Percentiles rank a stretch among this genome's conserved stretches.
Conservation (phyloP, 345 rosid species). For the Trapa bicornis region DNA sequence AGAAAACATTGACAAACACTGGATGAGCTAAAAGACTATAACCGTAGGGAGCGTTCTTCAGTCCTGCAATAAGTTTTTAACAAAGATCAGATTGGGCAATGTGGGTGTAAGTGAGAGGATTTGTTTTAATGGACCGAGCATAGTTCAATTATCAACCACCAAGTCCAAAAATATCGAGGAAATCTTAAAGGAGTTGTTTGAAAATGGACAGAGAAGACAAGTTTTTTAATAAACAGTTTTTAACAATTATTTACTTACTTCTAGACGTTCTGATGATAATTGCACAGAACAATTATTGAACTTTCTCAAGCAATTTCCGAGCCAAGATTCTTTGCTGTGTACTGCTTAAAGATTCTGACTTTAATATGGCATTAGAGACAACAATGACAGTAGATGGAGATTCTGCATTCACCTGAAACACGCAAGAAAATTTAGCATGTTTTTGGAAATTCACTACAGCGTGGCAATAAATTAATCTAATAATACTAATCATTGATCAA, state of each 20-base stretch:
- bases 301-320: conserved; percentile 53
- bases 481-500: not conserved
- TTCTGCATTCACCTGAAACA: conserved; percentile 37
- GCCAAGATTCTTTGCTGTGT: conserved; percentile 69
- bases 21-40: not conserved
- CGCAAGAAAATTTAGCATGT: not conserved
- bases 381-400: conserved; percentile 47
- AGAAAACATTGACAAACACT: not conserved
- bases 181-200: not conserved
- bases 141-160: not conserved
- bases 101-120: too few species aligned
- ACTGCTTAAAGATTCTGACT: conserved; percentile 50
- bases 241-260: not conserved
- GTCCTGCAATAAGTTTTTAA: not conserved
- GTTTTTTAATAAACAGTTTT: too few species aligned
- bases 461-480: not conserved
- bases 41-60: not conserved
- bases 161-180: not conserved
- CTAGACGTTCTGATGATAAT: not conserved
- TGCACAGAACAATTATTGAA: conserved; percentile 22
- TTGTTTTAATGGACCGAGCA: not conserved
- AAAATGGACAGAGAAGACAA: not conserved
- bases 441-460: not conserved
- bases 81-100: not conserved
- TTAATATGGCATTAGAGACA: conserved; percentile 56